A percentile compares a stretch with the other conserved stretches of the same genome.
Evolutionary conservation across 2,329 filamentous ascomycete genomes (phyloP).

Genomic region (Phoma sp.): DNA sequence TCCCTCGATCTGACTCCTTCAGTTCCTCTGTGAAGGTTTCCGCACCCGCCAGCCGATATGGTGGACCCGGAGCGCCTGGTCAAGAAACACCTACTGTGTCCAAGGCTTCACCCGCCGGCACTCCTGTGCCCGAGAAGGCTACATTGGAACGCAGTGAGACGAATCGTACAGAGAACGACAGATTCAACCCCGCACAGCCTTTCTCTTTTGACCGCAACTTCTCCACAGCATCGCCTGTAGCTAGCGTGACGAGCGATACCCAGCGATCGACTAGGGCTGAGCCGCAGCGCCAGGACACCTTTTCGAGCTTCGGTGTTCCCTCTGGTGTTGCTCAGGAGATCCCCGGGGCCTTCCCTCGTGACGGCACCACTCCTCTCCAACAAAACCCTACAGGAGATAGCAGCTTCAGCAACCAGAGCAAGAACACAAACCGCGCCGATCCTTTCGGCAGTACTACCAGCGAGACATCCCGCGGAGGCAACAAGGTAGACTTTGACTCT

Average conservation of each 20-base stretch:
- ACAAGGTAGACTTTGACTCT: conserved; percentile 83
- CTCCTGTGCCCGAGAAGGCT: conserved; percentile 59
- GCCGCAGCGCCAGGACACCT: conserved; percentile 50
- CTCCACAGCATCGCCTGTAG: conserved; percentile 47
- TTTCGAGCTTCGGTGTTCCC: conserved; percentile 46
- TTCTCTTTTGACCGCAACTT: conserved; percentile 44
- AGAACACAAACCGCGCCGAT: conserved; percentile 50
- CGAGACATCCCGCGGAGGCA: conserved; percentile 45
- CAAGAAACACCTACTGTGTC: conserved; percentile 54
- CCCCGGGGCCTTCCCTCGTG: conserved; percentile 57
- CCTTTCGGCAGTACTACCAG: conserved; percentile 46
- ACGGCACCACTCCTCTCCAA: conserved; percentile 51
- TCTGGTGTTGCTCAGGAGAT: conserved; percentile 39
- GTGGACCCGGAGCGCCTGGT: conserved; percentile 50
- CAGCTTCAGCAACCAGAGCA: conserved; percentile 55
- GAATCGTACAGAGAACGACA: conserved; percentile 43
- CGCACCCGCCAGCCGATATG: conserved; percentile 70
- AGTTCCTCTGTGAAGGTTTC: conserved; percentile 80
- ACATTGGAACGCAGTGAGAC: conserved; percentile 44
- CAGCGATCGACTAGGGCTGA: conserved; percentile 41
- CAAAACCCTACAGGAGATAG: conserved; percentile 57
- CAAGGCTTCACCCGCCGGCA: conserved; percentile 52
- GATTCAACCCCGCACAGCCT: conserved; percentile 40
- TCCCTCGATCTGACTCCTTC: conserved; percentile 66
- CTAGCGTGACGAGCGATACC: conserved; percentile 49